Conservation (phyloP, 164 flowering plant species). For the Berberis vulgaris region DNA sequence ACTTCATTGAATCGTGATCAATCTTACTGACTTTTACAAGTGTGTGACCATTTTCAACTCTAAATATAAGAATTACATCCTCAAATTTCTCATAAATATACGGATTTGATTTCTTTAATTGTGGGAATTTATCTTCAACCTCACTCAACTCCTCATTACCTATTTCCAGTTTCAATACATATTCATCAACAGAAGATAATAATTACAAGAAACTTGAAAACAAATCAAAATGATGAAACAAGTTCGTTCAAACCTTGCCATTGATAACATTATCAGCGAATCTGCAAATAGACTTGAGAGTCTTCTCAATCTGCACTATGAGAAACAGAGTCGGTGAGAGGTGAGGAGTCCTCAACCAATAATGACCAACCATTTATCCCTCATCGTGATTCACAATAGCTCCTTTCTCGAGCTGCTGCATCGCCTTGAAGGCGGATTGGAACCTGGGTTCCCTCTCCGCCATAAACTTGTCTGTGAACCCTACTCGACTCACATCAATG, state of each 20-base stretch:
- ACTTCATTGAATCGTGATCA: too few species aligned
- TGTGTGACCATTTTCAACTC: too few species aligned
- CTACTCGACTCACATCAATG: slow-evolving; percentile 75
- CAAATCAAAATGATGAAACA: too few species aligned
- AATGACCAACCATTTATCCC: slow-evolving; percentile 90
- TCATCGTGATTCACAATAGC: slow-evolving; percentile 90
- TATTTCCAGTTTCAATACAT: too few species aligned
- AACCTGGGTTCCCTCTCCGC: slow-evolving; percentile 65
- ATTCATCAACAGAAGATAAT: too few species aligned
- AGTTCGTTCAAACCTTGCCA: not conserved
- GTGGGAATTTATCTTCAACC: too few species aligned
- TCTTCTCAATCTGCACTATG: slow-evolving; percentile 50
- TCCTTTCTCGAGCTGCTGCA: slow-evolving; percentile 79
- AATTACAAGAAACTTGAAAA: too few species aligned
- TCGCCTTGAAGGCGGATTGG: slow-evolving; percentile 48
- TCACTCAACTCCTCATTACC: too few species aligned
- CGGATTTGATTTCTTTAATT: too few species aligned
- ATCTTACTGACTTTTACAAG: too few species aligned
- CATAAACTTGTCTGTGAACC: slow-evolving; percentile 71
- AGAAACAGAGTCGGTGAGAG: slow-evolving; percentile 54
- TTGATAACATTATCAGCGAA: slow-evolving; percentile 32
- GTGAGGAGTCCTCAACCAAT: slow-evolving; percentile 64
- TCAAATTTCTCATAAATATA: too few species aligned
- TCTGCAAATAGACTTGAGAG: slow-evolving; percentile 51
- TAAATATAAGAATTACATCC: too few species aligned